Base-by-base conservation (phyloP, 1,139 yeast species). In the Casaregolazyma suthepensis region DNA sequence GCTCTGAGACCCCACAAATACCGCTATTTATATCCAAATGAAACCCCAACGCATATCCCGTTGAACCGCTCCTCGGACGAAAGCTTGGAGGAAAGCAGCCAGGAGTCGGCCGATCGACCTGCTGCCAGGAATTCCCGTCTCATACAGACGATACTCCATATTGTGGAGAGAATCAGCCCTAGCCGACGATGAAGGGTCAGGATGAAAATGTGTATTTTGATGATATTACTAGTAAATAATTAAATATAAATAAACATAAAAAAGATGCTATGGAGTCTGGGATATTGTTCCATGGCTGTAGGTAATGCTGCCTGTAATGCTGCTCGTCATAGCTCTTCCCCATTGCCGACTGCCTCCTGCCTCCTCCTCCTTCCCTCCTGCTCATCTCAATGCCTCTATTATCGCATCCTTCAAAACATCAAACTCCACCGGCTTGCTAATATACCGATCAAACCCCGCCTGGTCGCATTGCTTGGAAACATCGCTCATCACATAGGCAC, bases 401-500 rank as follows among this genome's bases (percentile, higher is more conserved):
- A 55, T 51, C 1, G 52, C 46, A 31, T 56, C 57, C 52, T 65
- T 66, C 31, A 67, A 59, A 29, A 53, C 55, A n/a, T 56, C 57
- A 51, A 67, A 67, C 46, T 66, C 69, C 42, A 68, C 69, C 1
- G 94, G 94, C 63, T 85, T 85, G 5, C 90, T 83, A 42, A 85
- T 81, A 64, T 85, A 85, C 64, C 83, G 86, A 65, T 85, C 88
- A 86, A 85, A 85, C 43, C 89, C 90, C 53, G 84, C 86, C 44
- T 82, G 81, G 57, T 82, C 70, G 44, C 91, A 85, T 64, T 82
- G 79, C 63, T 84, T 91, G 52, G 89, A 75, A 67, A 85, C 91
- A 51, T 88, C 89, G 71, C 85, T 76, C 91, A 85, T 85, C 3
- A 91, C 93, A 68, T 85, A 90, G 0, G 94, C 94, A 13, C 93